Base-by-base conservation (phyloP, 2,329 filamentous ascomycete species). In the Microcyclosporella mali region DNA sequence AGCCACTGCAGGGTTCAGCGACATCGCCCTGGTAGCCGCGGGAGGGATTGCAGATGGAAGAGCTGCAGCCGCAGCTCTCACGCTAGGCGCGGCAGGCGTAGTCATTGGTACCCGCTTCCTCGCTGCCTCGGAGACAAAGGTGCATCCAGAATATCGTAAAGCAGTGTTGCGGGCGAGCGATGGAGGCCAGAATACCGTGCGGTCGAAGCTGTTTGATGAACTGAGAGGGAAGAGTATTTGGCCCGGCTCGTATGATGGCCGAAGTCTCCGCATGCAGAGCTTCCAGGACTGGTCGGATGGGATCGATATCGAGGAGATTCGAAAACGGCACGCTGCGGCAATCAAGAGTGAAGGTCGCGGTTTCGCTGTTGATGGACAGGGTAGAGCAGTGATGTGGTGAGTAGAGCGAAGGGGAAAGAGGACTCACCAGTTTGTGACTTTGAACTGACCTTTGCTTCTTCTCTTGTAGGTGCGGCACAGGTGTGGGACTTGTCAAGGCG, bases 91-190 rank as follows among this genome's bases (percentile, higher is more conserved):
- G 1, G 40, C 55, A 1, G 81, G 77, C 0, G 70, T 73, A 0
- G 76, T 70, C 0, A 70, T 85, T 66, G 82, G 82, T 0, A 85
- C 82, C 0, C 69, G 79, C 6, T 80, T 83, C 44, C 69, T 85
- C 50, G 59, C 3, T 17, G 53, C 57, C 1, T 54, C 57, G 0
- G 73, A 78, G 57, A 71, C 73, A 1, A 56, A 58, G 10, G 32
- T 53, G 12, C 48, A 51, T 41, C 53, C 63, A 1, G 71, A 69
- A 0, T 77, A 77, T 50, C 65, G 63, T 36, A 52, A 67, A 11
- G 71, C 70, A 6, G 58, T 78, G 0, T 16, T 78, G 0, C 52
- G 63, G 0, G 67, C 70, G 1, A 56, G 35, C 1, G 75, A 79
- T 58, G 76, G 76, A 1, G 75, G 74, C 0, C 62, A 68, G 37